Evolutionary conservation across 768 basidiomycete species (phyloP).

Genomic region (Favolaschia claudopus): DNA sequence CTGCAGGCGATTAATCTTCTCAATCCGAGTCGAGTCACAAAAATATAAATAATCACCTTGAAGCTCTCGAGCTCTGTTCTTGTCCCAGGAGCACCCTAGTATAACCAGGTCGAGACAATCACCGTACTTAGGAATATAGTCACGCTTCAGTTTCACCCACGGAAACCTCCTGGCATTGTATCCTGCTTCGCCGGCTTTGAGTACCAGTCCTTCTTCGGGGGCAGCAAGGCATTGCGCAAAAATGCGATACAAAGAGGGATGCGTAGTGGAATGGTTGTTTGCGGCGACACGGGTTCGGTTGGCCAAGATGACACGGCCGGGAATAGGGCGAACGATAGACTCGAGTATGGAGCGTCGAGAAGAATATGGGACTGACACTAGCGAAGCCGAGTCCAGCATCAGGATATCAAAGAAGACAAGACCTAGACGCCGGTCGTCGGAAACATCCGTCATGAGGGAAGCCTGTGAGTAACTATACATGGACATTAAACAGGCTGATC

Average conservation of each 20-base stretch:
- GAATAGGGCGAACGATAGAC: slow-evolving; percentile 54
- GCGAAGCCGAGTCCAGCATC: slow-evolving; percentile 64
- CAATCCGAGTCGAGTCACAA: background rate
- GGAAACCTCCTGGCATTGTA: slow-evolving; percentile 72
- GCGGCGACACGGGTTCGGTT: slow-evolving; percentile 59
- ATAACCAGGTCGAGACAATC: slow-evolving; percentile 83
- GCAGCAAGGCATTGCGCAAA: slow-evolving; percentile 62
- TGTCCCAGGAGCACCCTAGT: slow-evolving; percentile 83
- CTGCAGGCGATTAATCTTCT: slow-evolving; percentile 42
- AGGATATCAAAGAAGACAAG: slow-evolving; percentile 91
- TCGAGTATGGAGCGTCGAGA: slow-evolving; percentile 71
- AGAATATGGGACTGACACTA: slow-evolving; percentile 64
- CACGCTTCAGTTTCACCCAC: slow-evolving; percentile 91
- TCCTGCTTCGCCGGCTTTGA: slow-evolving; percentile 73
- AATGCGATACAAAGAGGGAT: slow-evolving; percentile 42
- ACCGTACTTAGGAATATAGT: slow-evolving; percentile 87
- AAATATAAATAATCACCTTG: slow-evolving; percentile 56
- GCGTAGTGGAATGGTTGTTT: slow-evolving; percentile 24
- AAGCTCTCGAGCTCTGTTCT: slow-evolving; percentile 77
- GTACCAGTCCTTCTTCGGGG: slow-evolving; percentile 73
- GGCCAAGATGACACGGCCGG: slow-evolving; percentile 72
- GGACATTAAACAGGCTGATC: slow-evolving; percentile 31
- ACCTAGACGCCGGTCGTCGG: slow-evolving; percentile 64
- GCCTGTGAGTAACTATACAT: slow-evolving; percentile 33
- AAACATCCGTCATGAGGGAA: slow-evolving; percentile 42